Conservation (phyloP, 192 early-diverging fungal genomes). For the Chytriomyces sp. region DNA sequence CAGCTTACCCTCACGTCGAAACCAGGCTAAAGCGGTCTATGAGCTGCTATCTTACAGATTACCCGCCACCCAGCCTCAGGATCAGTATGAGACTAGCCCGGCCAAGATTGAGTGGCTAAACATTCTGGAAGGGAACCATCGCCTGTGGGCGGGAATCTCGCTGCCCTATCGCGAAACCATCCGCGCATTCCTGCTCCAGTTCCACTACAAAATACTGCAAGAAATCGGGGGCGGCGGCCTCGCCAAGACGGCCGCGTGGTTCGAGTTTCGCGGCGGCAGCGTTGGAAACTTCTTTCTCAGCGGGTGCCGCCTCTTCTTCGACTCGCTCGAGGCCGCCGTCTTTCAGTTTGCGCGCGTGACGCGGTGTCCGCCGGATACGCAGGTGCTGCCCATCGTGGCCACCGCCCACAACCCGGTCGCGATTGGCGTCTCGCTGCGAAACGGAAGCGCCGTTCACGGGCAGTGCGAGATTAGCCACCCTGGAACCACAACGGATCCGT, state of each 20-base stretch:
- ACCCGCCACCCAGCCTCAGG: slow-evolving; percentile 54
- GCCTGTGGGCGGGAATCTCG: slow-evolving; percentile 49
- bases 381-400: slow-evolving; percentile 69
- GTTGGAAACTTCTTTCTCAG: slow-evolving; percentile 82
- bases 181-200: slow-evolving; percentile 69
- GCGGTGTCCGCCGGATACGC: slow-evolving; percentile 62
- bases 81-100: not conserved
- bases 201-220: slow-evolving; percentile 71
- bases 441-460: slow-evolving; percentile 63
- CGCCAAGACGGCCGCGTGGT: slow-evolving; percentile 28
- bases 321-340: slow-evolving; percentile 67
- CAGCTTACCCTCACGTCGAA: too few species aligned
- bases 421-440: slow-evolving; percentile 68
- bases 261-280: slow-evolving; percentile 72
- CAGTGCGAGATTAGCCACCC: slow-evolving; percentile 81
- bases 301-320: slow-evolving; percentile 73
- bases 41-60: slow-evolving; percentile 70
- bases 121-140: slow-evolving; percentile 73
- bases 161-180: slow-evolving; percentile 63
- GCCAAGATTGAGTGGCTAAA: slow-evolving; percentile 73
- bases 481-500: slow-evolving; percentile 42
- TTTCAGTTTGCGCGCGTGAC: slow-evolving; percentile 75
- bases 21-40: slow-evolving; percentile 66
- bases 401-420: slow-evolving; percentile 41
- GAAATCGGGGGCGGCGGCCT: slow-evolving; percentile 40